Conservation (phyloP, 257 asterid genomes). For the Solanum sejunctum region DNA sequence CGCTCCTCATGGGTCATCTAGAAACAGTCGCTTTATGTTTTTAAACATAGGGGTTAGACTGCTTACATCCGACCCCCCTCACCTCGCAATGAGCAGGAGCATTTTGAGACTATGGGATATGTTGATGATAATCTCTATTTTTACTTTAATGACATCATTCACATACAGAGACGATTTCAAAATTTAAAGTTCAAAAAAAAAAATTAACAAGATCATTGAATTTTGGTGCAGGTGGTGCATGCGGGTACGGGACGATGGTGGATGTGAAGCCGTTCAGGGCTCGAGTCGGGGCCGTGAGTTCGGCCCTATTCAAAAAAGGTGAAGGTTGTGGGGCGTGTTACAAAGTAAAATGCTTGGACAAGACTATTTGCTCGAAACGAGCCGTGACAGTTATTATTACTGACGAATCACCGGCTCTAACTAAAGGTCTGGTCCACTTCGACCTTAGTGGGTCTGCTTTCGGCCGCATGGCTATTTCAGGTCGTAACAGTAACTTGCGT, state of each 20-base stretch:
- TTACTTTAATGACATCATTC: no score
- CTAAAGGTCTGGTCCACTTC: constrained; percentile 51
- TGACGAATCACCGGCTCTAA: constrained; percentile 79
- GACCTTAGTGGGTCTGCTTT: constrained; percentile 98
- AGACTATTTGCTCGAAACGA: constrained; percentile 63
- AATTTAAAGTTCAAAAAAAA: no score
- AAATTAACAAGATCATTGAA: not conserved
- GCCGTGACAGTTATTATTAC: constrained; percentile 87
- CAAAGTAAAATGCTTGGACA: constrained; percentile 75
- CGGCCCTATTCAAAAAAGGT: constrained; percentile 68
- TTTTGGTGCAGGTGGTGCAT: constrained; percentile 55
- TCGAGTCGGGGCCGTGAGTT: constrained; percentile 92
- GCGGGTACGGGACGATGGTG: constrained; percentile 87
- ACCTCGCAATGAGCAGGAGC: no score
- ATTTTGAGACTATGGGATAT: no score
- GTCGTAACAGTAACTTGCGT: constrained; percentile 49
- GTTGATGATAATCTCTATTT: no score
- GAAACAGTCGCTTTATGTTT: no score
- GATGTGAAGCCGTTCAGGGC: constrained; percentile 89
- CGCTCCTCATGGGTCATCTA: no score
- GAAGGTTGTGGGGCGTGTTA: constrained; percentile 97
- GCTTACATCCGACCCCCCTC: no score
- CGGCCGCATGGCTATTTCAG: constrained; percentile 77
- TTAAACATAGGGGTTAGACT: no score
- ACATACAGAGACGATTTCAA: no score